Evolutionary conservation across 2,329 filamentous ascomycete species (phyloP).

Genomic region (Fusarium odoratissimum): DNA sequence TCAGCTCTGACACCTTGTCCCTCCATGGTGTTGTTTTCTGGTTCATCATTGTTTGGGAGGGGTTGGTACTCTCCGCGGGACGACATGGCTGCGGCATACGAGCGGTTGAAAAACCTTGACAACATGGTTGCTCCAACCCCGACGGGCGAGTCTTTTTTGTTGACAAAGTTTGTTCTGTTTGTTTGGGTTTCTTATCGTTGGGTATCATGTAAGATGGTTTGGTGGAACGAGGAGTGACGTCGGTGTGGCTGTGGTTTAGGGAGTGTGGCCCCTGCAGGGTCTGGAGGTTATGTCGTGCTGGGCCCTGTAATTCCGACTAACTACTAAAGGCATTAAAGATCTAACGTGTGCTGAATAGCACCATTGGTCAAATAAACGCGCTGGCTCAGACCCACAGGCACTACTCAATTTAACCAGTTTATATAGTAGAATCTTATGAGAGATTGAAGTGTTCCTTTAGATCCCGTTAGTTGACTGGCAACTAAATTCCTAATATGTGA

Average conservation of each 20-base stretch:
- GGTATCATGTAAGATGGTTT: slow-evolving; percentile 17
- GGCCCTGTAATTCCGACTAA: not conserved
- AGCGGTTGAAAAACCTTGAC: slow-evolving; percentile 25
- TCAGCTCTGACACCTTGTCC: not conserved
- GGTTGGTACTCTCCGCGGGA: slow-evolving; percentile 38
- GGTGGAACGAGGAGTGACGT: slow-evolving; percentile 19
- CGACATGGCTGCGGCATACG: not conserved
- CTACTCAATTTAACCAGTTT: not conserved
- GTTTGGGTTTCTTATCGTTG: not conserved
- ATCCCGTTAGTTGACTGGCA: not conserved
- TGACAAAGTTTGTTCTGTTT: not conserved
- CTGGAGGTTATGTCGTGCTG: not conserved
- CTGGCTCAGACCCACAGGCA: not conserved
- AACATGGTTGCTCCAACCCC: slow-evolving; percentile 35
- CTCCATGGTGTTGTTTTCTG: slow-evolving; percentile 9
- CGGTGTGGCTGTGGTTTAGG: not conserved
- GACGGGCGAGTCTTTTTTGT: slow-evolving; percentile 19
- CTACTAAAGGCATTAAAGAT: too few species aligned
- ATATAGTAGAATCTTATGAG: not conserved
- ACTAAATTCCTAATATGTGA: not conserved
- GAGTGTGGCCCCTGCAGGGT: not conserved
- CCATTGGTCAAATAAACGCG: too few species aligned
- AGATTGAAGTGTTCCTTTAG: not conserved
- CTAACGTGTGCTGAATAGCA: too few species aligned
- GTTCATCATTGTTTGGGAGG: slow-evolving; percentile 38